Conservation (phyloP, 306 rosid genomes). For the Coriaria nepalensis region DNA sequence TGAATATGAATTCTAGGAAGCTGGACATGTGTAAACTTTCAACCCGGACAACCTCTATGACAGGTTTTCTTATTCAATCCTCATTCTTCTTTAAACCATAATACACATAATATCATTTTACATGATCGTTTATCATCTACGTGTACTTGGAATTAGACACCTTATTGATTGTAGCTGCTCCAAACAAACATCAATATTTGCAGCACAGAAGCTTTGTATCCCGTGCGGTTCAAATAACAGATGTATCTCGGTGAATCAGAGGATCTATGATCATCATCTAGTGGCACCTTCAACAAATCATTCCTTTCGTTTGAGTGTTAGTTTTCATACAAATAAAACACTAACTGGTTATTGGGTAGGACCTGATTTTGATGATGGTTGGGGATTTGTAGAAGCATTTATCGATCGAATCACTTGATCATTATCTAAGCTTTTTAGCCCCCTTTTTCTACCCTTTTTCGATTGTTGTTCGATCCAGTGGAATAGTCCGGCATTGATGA, state of each 20-base stretch:
- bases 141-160: too few species aligned
- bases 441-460: neutral
- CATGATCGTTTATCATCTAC: neutral
- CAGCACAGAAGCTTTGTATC: constrained; percentile 39
- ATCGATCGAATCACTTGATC: constrained; percentile 36
- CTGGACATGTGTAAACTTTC: constrained; percentile 16
- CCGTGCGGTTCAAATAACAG: constrained; percentile 17
- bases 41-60: constrained; percentile 12
- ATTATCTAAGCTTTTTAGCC: neutral
- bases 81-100: neutral
- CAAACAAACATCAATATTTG: constrained; percentile 13
- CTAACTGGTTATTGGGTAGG: constrained; percentile 87
- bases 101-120: neutral
- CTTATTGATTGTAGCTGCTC: too few species aligned
- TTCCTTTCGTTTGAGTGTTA: constrained; percentile 23
- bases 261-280: constrained; percentile 16
- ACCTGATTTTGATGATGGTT: constrained; percentile 86
- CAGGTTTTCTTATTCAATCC: constrained; percentile 36
- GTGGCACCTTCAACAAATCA: constrained; percentile 18
- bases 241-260: constrained; percentile 13
- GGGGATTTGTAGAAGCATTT: constrained; percentile 78
- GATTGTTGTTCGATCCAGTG: too few species aligned
- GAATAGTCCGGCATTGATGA: too few species aligned
- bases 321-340: constrained; percentile 23
- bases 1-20: constrained; percentile 7